These are phyloP conservation scores for Lasiodiplodia sp. DNA, from an alignment of 2,329 filamentous ascomycete species.

Conservation along the genomic window DNA sequence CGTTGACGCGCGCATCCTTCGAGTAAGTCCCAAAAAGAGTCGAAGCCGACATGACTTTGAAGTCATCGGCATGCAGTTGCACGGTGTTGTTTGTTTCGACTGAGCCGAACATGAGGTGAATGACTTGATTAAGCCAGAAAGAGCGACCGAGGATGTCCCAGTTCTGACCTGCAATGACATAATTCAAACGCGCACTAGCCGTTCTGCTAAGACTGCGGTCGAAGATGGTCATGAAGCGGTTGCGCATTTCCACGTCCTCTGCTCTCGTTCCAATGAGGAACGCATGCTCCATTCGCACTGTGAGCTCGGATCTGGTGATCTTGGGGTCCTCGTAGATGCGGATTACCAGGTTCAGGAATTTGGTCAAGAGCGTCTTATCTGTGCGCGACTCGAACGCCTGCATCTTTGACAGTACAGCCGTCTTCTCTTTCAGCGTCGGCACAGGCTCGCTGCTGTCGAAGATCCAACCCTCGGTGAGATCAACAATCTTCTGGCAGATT, in stretches of 20 bases:
- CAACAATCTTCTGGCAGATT: conserved; percentile 89
- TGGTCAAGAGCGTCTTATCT: conserved; percentile 85
- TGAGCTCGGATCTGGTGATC: conserved; percentile 92
- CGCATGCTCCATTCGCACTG: conserved; percentile 95
- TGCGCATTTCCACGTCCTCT: conserved; percentile 94
- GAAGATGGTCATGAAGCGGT: conserved; percentile 95
- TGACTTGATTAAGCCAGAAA: conserved; percentile 96
- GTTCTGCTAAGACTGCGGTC: conserved; percentile 94
- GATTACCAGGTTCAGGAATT: conserved; percentile 95
- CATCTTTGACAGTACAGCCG: conserved; percentile 99
- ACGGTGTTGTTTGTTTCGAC: conserved; percentile 83
- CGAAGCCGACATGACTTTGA: conserved; percentile 77
- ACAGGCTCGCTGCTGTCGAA: conserved; percentile 95
- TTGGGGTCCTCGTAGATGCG: conserved; percentile 98
- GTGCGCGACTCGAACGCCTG: conserved; percentile 86
- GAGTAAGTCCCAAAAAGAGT: conserved; percentile 76
- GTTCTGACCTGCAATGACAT: conserved; percentile 90
- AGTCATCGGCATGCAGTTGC: conserved; percentile 83
- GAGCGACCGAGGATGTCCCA: conserved; percentile 96
- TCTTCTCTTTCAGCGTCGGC: conserved; percentile 98
- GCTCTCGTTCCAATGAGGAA: conserved; percentile 95
- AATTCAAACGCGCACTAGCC: conserved; percentile 85
- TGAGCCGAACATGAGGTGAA: conserved; percentile 88
- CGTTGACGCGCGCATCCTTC: conserved; percentile 69
- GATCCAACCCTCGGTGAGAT: conserved; percentile 95